phyloP scores from a whole-genome alignment of 805 yeast species.

The Candida silvatica region DNA sequence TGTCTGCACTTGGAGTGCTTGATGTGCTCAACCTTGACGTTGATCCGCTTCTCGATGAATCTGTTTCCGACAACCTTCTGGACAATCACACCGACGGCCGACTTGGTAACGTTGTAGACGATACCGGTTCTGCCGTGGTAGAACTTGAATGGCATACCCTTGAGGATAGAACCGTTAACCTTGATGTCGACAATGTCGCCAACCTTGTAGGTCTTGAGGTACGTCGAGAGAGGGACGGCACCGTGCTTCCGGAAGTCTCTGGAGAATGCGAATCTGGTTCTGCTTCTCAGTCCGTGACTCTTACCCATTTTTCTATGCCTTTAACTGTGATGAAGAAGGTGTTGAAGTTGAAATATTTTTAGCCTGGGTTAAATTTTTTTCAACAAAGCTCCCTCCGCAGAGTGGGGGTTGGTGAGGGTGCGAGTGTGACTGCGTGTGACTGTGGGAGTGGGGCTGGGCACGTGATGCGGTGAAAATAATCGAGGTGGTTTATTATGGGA shows the following conservation, averaged over 20 bases:
- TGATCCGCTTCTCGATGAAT: constrained; percentile 97
- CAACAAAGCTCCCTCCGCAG: too few species aligned
- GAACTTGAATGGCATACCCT: constrained; percentile 99
- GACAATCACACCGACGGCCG: constrained; percentile 95
- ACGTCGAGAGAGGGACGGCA: constrained; percentile 86
- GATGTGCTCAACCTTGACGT: constrained; percentile 97
- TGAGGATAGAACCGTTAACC: constrained; percentile 98
- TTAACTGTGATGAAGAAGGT: too few species aligned
- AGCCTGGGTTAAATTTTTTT: too few species aligned
- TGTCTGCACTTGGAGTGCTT: constrained; percentile 99
- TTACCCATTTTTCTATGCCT: too few species aligned
- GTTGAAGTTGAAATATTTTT: too few species aligned
- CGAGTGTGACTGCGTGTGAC: too few species aligned
- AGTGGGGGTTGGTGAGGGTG: too few species aligned
- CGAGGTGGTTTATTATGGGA: too few species aligned
- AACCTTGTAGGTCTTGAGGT: constrained; percentile 96
- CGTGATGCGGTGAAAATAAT: too few species aligned
- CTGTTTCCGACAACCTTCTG: constrained; percentile 99
- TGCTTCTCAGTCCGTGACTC: constrained; percentile 99
- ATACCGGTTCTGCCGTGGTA: constrained; percentile 99
- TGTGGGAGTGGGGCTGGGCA: too few species aligned
- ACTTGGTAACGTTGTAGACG: constrained; percentile 96
- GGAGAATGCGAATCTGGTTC: constrained; percentile 99
- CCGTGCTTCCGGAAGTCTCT: constrained; percentile 99
- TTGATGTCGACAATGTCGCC: constrained; percentile 99